Evolutionary conservation across 768 basidiomycete species (phyloP).

Genomic region (Russula olivacea): DNA sequence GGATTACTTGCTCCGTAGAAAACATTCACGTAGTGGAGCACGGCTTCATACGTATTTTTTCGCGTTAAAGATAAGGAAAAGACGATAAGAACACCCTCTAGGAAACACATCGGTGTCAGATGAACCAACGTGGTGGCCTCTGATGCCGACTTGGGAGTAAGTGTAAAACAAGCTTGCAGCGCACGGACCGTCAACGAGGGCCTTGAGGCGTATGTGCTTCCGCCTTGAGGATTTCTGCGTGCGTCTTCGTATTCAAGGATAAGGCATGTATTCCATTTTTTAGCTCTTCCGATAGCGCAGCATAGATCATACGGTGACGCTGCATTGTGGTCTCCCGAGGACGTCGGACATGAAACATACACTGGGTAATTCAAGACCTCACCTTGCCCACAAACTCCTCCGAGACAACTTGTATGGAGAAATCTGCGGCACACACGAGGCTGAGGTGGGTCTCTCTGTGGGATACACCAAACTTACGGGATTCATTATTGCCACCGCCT

Average conservation of each 20-base stretch:
- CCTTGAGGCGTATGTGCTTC: constrained; percentile 23
- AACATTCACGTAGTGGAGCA: neutral
- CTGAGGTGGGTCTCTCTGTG: constrained; percentile 8
- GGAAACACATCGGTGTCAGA: neutral
- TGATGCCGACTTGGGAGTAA: neutral
- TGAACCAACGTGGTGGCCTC: neutral
- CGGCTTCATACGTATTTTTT: constrained; percentile 15
- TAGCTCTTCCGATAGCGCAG: constrained; percentile 65
- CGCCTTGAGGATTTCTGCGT: constrained; percentile 39
- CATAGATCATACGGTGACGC: constrained; percentile 75
- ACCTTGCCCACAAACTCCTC: constrained; percentile 72
- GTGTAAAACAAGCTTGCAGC: neutral
- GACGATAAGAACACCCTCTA: constrained; percentile 3
- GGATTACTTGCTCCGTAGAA: constrained; percentile 2
- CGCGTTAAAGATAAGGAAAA: constrained; percentile 8
- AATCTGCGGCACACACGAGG: constrained; percentile 45
- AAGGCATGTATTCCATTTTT: constrained; percentile 68
- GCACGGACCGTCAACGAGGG: constrained; percentile 11
- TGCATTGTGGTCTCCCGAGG: constrained; percentile 59
- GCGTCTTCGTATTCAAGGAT: constrained; percentile 68
- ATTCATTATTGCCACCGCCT: constrained; percentile 65
- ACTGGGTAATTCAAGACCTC: constrained; percentile 23
- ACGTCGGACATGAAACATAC: constrained; percentile 14
- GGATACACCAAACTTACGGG: constrained; percentile 51
- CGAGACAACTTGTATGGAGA: constrained; percentile 68